Evolutionary conservation across 495 filamentous ascomycete species (phyloP), one percentile per base, ranked within the genome.

Genomic region (Hypoxylon intermedium): DNA sequence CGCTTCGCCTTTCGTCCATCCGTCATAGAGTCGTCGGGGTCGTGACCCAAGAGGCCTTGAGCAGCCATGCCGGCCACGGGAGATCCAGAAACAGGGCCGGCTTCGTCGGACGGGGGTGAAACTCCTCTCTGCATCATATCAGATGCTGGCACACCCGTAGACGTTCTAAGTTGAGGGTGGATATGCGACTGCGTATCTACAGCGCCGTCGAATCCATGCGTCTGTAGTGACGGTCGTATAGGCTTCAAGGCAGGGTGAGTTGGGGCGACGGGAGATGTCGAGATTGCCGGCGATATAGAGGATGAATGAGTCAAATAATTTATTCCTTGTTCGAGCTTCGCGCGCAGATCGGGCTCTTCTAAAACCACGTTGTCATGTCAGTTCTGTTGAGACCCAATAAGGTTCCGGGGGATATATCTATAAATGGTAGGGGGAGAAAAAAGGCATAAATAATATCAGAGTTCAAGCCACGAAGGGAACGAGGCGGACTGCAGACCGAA

Each of bases 1-100:
- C 94, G 83, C 76, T 97, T 96, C 9, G 74, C 72, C 58, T 79
- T 80, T 44, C 76, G 70, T 18, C 77, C 77, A 45, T 81, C 79
- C 18, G 63, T 51, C 13, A 73, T 57, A 1, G 52, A 48, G 15
- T 68, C 62, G 16, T 76, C 73, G 16, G 53, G 55, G 13, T 71
- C 68, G 20, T 68, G 68, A 15, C 61, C 59, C 50, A 71, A 52
- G 23, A 71, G 58, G 19, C 62, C 62, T 49, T 71, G 68, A 31
- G 66, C 68, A 49, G 66, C 60, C 68, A 71, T 71, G n/a, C 47
- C 43, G 36, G 55, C 20, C 2, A 60, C 65, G 16, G 68, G 59
- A 50, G 68, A 69, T 40, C 52, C 38, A 50, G 68, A 71, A 48
- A 67, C 63, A 20, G 68, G 68, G 19, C 65, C 68, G 26, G 42